Conservation (phyloP, 2,329 filamentous ascomycete species). For the Cladosporium oxysporum region DNA sequence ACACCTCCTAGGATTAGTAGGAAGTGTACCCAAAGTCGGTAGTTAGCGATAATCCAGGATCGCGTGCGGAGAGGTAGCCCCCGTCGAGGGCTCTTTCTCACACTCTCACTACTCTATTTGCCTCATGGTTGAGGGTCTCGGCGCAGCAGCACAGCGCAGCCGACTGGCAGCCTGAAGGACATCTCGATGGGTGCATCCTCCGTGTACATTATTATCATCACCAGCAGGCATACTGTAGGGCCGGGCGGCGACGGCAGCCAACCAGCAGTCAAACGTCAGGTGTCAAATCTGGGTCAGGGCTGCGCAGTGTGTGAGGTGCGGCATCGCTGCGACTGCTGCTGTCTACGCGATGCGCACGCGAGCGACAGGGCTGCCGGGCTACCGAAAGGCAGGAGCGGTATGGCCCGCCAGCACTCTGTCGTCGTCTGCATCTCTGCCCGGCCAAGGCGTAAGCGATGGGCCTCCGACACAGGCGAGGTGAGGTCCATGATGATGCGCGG, state of each 20-base stretch:
- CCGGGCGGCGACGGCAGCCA: background rate
- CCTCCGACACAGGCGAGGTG: constrained; percentile 12
- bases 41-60: background rate
- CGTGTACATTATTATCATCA: background rate
- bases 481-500: background rate
- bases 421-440: background rate
- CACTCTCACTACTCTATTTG: constrained; percentile 19
- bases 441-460: background rate
- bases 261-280: constrained; percentile 5
- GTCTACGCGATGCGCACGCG: constrained; percentile 20
- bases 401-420: background rate
- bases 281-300: constrained; percentile 6
- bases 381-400: background rate
- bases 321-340: constrained; percentile 1
- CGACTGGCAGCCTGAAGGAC: background rate
- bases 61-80: constrained; percentile 8
- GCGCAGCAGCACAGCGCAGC: background rate
- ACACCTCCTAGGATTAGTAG: background rate
- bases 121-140: constrained; percentile 10
- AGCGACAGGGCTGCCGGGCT: constrained; percentile 11
- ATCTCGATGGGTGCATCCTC: constrained; percentile 1
- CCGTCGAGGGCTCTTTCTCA: background rate
- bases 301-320: constrained; percentile 4
- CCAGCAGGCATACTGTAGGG: background rate
- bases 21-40: background rate